A percentile compares a stretch with the other conserved stretches of the same genome.
Evolutionary conservation across 2,329 filamentous ascomycete genomes (phyloP).

Genomic region (Didymella keratinophila): DNA sequence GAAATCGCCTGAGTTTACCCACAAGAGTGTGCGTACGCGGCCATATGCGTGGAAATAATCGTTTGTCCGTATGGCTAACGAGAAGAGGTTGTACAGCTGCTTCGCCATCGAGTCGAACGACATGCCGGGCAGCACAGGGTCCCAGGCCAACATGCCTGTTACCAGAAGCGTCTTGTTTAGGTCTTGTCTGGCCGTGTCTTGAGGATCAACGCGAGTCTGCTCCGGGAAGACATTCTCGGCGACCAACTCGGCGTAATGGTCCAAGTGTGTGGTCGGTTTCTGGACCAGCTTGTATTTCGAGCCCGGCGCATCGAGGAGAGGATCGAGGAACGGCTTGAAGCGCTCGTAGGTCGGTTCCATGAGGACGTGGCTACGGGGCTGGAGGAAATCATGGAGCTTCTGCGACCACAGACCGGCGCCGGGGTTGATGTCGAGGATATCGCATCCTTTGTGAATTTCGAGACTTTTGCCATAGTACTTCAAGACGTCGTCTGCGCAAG

Average conservation of each 20-base stretch:
- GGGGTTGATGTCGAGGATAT: constrained; percentile 87
- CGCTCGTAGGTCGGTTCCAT: constrained; percentile 72
- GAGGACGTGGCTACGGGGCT: constrained; percentile 83
- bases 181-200: constrained; percentile 54
- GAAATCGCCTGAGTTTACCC: constrained; percentile 70
- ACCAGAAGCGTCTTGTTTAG: constrained; percentile 77
- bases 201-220: constrained; percentile 57
- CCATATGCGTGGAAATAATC: constrained; percentile 77
- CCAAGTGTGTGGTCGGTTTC: constrained; percentile 32
- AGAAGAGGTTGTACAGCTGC: constrained; percentile 69
- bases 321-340: constrained; percentile 68
- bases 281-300: constrained; percentile 59
- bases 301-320: constrained; percentile 49
- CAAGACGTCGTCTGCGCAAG: constrained; percentile 69
- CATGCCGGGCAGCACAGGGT: constrained; percentile 55
- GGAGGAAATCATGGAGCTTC: constrained; percentile 75
- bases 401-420: constrained; percentile 80
- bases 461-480: constrained; percentile 74
- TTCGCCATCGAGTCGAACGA: constrained; percentile 64
- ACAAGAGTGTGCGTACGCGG: constrained; percentile 78
- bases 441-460: constrained; percentile 75
- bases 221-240: constrained; percentile 61
- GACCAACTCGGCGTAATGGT: constrained; percentile 62
- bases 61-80: constrained; percentile 65
- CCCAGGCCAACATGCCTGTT: constrained; percentile 48